Conservation (phyloP, 345 rosid genomes). For the Iberis pinnata region DNA sequence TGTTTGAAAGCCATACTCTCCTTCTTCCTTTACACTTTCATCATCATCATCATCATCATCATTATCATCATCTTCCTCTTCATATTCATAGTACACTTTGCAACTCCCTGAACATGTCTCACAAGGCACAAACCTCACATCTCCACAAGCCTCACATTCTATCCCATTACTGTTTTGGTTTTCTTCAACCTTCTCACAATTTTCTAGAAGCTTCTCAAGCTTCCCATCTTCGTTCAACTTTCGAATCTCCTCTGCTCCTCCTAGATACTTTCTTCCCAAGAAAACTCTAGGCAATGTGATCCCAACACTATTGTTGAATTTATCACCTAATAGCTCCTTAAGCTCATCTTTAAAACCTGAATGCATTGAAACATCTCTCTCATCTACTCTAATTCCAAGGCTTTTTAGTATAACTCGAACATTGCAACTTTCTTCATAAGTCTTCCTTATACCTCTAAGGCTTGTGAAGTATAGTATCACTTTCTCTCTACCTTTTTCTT, state of each 20-base stretch:
- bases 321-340: constrained; percentile 45
- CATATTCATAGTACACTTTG: constrained; percentile 54
- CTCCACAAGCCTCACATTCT: constrained; percentile 83
- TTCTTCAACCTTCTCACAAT: constrained; percentile 48
- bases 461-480: constrained; percentile 69
- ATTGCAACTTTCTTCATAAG: constrained; percentile 73
- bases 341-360: constrained; percentile 75
- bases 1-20: constrained; percentile 62
- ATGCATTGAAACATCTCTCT: constrained; percentile 91
- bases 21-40: constrained; percentile 25
- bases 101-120: constrained; percentile 91
- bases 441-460: constrained; percentile 78
- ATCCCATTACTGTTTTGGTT: constrained; percentile 24
- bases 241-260: constrained; percentile 74
- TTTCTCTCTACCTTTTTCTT: constrained; percentile 32
- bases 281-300: constrained; percentile 61
- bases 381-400: constrained; percentile 52
- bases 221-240: constrained; percentile 71
- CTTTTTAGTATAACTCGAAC: constrained; percentile 57
- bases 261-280: constrained; percentile 59
- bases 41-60: constrained; percentile 26
- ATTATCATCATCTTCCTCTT: constrained; percentile 30
- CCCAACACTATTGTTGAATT: constrained; percentile 29
- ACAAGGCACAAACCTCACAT: constrained; percentile 84
- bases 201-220: constrained; percentile 56